Evolutionary conservation across 202 grass and related monocot genomes (phyloP), one percentile per base, ranked within the genome.

Genomic region (Schoenoplectus tabernaemontani): DNA sequence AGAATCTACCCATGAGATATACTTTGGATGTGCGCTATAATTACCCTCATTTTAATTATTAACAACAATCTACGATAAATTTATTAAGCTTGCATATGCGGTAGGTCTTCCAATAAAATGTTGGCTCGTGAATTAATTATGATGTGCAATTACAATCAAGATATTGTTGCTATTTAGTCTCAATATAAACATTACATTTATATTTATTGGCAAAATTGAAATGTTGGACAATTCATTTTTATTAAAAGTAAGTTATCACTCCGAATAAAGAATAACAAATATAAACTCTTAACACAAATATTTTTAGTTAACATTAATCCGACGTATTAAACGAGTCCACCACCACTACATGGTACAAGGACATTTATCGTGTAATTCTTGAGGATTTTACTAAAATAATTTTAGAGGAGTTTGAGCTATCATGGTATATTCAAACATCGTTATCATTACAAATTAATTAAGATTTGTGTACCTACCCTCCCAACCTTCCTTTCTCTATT

Each of bases 381-480:
- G 6, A 1, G 6, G 37, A 39, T 37, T 67, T 12, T 47, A 64
- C 78, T 1, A 53, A 36, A 34, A 9, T 28, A 47, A 69, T 65
- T 48, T 15, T 6, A n/a, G 39, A 69, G 20, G 37, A 62, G 26
- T 43, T 12, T 8, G 53, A 46, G 15, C n/a, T n/a, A 58, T 17
- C 36, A 26, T 69, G n/a, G 22, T 11, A 58, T 32, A 64, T 72
- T 74, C 38, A 62, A 76, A 58, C 34, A 30, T 82, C 68, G 8
- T 42, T 48, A 41, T 86, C 57, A 76, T 78, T 57, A 60, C 38
- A 59, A 70, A 81, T 77, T 46, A 82, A 77, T 66, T 64, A 78
- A 42, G 57, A 76, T 76, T 64, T 50, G 17, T 41, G 47, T 78
- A 86, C 68, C 78, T 84, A 87, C 88, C 84, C 10, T 81, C 48